Conservation (phyloP, 805 yeast species). For the Sugiyamaella qingdaonensis region DNA sequence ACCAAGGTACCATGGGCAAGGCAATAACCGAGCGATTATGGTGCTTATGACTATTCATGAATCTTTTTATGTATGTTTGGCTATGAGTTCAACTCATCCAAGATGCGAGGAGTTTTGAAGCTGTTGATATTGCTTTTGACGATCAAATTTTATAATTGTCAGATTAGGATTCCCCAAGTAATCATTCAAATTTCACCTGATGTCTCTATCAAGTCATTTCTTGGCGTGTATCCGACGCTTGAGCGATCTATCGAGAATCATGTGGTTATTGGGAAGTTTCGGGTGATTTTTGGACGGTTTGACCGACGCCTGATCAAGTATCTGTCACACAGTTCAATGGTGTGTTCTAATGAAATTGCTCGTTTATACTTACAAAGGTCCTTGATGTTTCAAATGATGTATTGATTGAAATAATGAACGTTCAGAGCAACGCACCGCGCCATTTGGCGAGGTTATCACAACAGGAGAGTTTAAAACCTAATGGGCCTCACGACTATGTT, state of each 20-base stretch:
- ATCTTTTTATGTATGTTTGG: too few relatives aligned
- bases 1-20: constrained; percentile 18
- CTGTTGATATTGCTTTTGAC: too few relatives aligned
- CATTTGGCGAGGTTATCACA: constrained; percentile 33
- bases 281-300: constrained; percentile 23
- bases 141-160: not conserved
- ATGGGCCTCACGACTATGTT: constrained; percentile 37
- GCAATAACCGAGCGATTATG: not conserved
- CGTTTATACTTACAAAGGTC: constrained; percentile 32
- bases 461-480: constrained; percentile 18
- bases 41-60: not conserved
- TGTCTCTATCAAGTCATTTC: constrained; percentile 16
- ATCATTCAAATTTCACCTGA: constrained; percentile 24
- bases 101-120: too few relatives aligned
- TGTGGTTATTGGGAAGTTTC: constrained; percentile 20
- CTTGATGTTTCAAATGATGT: constrained; percentile 67
- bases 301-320: constrained; percentile 16
- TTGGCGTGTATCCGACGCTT: constrained; percentile 21
- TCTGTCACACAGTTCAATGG: constrained; percentile 19
- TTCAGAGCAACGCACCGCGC: constrained; percentile 52
- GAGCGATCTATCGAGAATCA: constrained; percentile 13
- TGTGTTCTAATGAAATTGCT: constrained; percentile 3
- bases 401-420: constrained; percentile 51
- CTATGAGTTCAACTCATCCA: too few relatives aligned
- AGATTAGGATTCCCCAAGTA: not conserved